These are phyloP conservation scores for Groenewaldozyma salmanticensis DNA, from an alignment of 805 yeast species.

Conservation along the genomic window DNA sequence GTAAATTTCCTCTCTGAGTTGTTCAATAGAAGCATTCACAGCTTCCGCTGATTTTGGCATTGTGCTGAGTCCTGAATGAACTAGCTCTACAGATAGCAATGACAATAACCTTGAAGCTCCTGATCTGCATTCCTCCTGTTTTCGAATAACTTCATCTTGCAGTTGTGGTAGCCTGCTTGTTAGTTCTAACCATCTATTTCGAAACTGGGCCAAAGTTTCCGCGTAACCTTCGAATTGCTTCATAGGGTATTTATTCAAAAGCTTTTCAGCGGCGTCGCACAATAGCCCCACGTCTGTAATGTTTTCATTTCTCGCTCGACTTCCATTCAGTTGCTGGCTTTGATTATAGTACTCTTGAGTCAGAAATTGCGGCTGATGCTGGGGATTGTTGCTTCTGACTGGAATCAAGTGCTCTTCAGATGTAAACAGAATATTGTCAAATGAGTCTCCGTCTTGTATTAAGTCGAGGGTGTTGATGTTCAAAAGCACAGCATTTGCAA, in stretches of 20 bases:
- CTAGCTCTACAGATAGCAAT: background rate
- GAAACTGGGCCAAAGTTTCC: background rate
- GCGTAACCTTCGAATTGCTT: conserved; percentile 19
- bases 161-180: background rate
- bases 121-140: background rate
- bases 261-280: conserved; percentile 34
- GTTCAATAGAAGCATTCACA: conserved; percentile 10
- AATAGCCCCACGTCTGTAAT: conserved; percentile 38
- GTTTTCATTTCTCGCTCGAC: too few species aligned
- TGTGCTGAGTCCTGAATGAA: background rate
- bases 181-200: background rate
- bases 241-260: conserved; percentile 30
- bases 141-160: background rate
- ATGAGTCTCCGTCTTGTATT: conserved; percentile 47
- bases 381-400: too few species aligned
- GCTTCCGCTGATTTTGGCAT: conserved; percentile 7
- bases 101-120: background rate
- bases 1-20: conserved; percentile 13
- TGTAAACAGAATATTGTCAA: conserved; percentile 13
- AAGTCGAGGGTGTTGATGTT: conserved; percentile 44
- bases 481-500: conserved; percentile 51
- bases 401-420: background rate
- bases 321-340: too few species aligned
- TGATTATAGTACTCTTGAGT: too few species aligned
- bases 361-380: background rate